Conservation (phyloP, 768 basidiomycete species). For the Chalciporus chontae region DNA sequence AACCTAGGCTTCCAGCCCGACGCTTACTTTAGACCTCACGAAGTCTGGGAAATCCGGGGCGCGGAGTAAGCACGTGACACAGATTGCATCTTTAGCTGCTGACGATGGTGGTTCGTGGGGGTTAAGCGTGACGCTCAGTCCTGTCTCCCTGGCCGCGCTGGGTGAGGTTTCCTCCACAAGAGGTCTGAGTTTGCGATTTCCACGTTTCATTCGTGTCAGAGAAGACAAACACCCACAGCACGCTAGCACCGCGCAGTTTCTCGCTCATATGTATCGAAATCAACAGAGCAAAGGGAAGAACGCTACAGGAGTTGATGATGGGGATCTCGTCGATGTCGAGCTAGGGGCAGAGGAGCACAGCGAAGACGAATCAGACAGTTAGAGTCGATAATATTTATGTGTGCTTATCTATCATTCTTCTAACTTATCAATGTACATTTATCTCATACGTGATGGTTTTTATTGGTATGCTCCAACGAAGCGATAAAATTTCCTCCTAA, state of each 20-base stretch:
- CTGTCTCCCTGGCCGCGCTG: slow-evolving; percentile 76
- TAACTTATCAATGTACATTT: neutral
- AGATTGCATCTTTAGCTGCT: slow-evolving; percentile 4
- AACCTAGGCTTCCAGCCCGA: slow-evolving; percentile 55
- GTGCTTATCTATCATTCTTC: neutral
- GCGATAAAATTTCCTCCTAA: neutral
- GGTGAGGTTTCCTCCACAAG: slow-evolving; percentile 53
- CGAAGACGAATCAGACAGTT: slow-evolving; percentile 30
- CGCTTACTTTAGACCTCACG: slow-evolving; percentile 65
- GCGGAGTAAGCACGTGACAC: slow-evolving; percentile 50
- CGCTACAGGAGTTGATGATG: slow-evolving; percentile 47
- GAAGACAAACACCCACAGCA: slow-evolving; percentile 72
- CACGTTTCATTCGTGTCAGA: slow-evolving; percentile 71
- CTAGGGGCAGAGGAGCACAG: slow-evolving; percentile 25
- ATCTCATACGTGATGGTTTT: neutral
- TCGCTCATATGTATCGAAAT: slow-evolving; percentile 63
- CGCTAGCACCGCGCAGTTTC: slow-evolving; percentile 68
- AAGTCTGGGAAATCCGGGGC: slow-evolving; percentile 89
- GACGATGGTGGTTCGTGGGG: slow-evolving; percentile 3
- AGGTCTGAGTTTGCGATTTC: slow-evolving; percentile 85
- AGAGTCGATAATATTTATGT: neutral
- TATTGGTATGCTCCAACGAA: neutral
- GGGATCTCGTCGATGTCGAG: slow-evolving; percentile 58
- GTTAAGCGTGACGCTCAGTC: slow-evolving; percentile 74
- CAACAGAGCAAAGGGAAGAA: slow-evolving; percentile 47